Evolutionary conservation across 2,329 filamentous ascomycete genomes (phyloP).

Genomic region (Pseudogymnoascus sp.): DNA sequence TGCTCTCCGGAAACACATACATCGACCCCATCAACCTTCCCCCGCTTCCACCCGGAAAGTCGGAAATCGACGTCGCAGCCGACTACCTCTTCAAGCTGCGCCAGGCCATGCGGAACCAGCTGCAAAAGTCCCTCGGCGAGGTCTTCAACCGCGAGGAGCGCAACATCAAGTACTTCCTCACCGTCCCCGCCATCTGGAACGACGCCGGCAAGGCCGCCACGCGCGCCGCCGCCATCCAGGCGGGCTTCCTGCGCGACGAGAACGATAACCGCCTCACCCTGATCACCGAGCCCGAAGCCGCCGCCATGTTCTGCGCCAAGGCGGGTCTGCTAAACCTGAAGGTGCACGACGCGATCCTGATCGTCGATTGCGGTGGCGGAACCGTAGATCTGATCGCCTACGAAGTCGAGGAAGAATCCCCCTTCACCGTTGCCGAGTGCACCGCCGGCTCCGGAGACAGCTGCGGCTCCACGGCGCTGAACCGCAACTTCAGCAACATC

Average conservation of each 20-base stretch:
- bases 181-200: conserved; percentile 99
- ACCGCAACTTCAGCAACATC: conserved; percentile 98
- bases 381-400: conserved; percentile 99
- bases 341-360: conserved; percentile 95
- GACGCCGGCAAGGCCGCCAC: conserved; percentile 97
- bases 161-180: conserved; percentile 96
- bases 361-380: conserved; percentile 96
- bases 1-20: conserved; percentile 97
- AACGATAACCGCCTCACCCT: conserved; percentile 94
- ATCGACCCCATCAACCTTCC: conserved; percentile 98
- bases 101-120: conserved; percentile 89
- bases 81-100: conserved; percentile 98
- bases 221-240: conserved; percentile 89
- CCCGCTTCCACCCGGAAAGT: conserved; percentile 93
- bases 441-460: conserved; percentile 96
- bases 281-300: conserved; percentile 93
- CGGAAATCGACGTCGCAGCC: conserved; percentile 97
- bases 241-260: conserved; percentile 91
- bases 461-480: conserved; percentile 94
- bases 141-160: conserved; percentile 97
- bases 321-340: conserved; percentile 92
- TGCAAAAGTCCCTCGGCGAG: conserved; percentile 93
- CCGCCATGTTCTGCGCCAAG: conserved; percentile 96
- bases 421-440: conserved; percentile 94
- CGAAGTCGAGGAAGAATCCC: conserved; percentile 94